Evolutionary conservation across 2,329 filamentous ascomycete species (phyloP).

Genomic region (Fusarium agapanthi): DNA sequence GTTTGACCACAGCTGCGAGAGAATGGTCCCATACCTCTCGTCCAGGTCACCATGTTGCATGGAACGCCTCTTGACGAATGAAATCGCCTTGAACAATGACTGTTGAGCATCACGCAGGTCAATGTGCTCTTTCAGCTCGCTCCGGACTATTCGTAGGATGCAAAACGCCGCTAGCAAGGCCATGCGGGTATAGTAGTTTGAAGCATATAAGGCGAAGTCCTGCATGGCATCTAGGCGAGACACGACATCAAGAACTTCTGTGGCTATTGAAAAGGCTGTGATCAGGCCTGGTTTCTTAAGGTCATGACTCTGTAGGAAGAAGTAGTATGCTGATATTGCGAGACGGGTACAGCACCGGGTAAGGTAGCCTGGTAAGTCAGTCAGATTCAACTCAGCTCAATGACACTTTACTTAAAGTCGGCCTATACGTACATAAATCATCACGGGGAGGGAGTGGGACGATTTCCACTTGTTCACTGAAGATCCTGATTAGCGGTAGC

Average conservation of each 20-base stretch:
- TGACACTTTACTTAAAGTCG: not conserved
- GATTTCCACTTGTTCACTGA: not conserved
- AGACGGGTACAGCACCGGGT: not conserved
- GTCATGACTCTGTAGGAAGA: not conserved
- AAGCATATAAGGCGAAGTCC: not conserved
- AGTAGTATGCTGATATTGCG: not conserved
- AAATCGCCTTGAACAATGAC: not conserved
- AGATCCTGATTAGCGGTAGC: not conserved
- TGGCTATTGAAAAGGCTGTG: not conserved
- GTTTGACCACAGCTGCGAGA: conserved; percentile 3
- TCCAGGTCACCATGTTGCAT: not conserved
- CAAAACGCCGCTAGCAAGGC: not conserved
- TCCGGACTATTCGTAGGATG: not conserved
- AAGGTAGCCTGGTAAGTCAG: not conserved
- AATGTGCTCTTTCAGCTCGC: not conserved
- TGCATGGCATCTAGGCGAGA: conserved; percentile 1
- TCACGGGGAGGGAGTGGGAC: not conserved
- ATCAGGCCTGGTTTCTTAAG: not conserved
- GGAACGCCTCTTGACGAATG: not conserved
- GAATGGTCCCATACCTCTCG: not conserved
- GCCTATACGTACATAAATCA: not conserved
- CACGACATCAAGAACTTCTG: not conserved
- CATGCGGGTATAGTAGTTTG: not conserved
- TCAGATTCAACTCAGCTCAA: not conserved
- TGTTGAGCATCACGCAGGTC: not conserved